phyloP scores from a whole-genome alignment of 2,329 filamentous ascomycete species.

The Pseudocercospora macadamiae region DNA sequence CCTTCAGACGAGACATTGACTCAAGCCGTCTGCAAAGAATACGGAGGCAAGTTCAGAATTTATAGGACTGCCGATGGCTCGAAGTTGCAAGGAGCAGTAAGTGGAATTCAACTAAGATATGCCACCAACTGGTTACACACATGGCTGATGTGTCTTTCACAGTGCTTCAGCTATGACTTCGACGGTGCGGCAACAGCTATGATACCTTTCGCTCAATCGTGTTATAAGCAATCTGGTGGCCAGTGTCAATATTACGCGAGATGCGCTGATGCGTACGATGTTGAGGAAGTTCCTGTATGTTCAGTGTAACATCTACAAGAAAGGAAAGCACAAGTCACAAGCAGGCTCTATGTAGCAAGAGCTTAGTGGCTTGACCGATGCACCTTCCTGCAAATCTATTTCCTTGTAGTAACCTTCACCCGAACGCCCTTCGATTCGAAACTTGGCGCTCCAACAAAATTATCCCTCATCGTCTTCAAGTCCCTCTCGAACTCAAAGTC shows the following conservation, averaged over 20 bases:
- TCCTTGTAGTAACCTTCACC: conserved; percentile 3
- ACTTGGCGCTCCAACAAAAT: conserved; percentile 11
- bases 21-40: background rate
- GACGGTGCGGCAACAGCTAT: background rate
- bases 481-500: conserved; percentile 8
- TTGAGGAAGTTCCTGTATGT: no score
- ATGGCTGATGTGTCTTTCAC: background rate
- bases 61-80: background rate
- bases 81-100: background rate
- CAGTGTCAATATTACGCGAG: background rate
- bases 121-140: background rate
- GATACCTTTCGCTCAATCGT: background rate
- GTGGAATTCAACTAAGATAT: background rate
- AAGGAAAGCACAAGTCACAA: no score
- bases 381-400: no score
- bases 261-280: no score
- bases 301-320: no score
- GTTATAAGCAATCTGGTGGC: background rate
- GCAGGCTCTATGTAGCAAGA: no score
- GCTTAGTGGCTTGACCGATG: no score
- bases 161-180: background rate
- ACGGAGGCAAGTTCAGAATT: background rate
- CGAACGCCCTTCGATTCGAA: conserved; percentile 9
- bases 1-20: background rate
- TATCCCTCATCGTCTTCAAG: conserved; percentile 7